Base-by-base conservation (phyloP, 495 filamentous ascomycete genomes). In the Evernia prunastri region DNA sequence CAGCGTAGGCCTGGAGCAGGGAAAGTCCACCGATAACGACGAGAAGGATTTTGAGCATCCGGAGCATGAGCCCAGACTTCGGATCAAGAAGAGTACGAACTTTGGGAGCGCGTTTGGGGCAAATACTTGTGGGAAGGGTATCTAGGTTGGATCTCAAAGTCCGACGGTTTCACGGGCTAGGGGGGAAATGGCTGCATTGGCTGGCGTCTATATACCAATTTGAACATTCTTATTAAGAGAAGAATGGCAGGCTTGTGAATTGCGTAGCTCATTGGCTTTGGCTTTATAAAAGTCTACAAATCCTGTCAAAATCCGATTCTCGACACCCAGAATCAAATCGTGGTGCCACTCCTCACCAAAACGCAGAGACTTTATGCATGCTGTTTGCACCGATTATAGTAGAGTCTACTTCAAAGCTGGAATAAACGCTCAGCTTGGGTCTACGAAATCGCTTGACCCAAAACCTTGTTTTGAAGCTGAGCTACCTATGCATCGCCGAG, bases 51-150 rank as follows among this genome's bases (percentile, higher is more conserved):
- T 37, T 43, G 68, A 54, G 45, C 65, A 66, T 47, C 64, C 58
- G 1, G 69, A 64, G 43, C 65, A 58, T 47, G 70, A 65, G 47
- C 67, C 56, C 35, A 68, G 43, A 35, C 39, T 61, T 8, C 59
- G 47, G 39, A 65, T 63, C 57, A 72, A 66, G 35, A 57, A 56
- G 33, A 77, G 71, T 49, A 67, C 66, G 66, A 71, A 71, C 20
- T 71, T 71, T 53, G 69, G 69, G 47, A 66, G 68, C 35, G 62
- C 60, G 27, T 64, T 69, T 31, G 67, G 69, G 12, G 27, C 29
- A 31, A 63, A 63, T 13, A 45, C 29, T 11, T 57, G 37, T 29
- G 53, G 61, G 51, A 63, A 56, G 51, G 61, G 61, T 7, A 37
- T 63, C 31, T 63, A 45, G 20, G 27, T 27, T 11, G 25, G 4